Evolutionary conservation across 495 filamentous ascomycete species (phyloP), one percentile per base, ranked within the genome.

Genomic region (Lasiosphaeria miniovina): DNA sequence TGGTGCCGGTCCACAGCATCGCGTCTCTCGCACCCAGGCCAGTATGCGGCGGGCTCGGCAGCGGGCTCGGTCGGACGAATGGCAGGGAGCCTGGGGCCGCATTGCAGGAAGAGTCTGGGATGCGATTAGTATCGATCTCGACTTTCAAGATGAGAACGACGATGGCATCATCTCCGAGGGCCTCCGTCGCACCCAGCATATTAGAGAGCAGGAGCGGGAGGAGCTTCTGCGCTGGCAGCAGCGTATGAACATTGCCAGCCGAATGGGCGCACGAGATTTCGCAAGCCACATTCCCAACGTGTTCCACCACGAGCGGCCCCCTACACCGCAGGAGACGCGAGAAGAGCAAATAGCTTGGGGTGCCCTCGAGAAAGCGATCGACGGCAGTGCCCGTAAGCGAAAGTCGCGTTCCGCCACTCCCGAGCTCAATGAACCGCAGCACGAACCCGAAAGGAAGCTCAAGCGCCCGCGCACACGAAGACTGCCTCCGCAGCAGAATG

Each of bases 291-390:
- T 81, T 6, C 70, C 75, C 7, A 65, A 63, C 48, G 40, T 76
- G 38, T 60, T 64, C 48, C 71, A 63, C 43, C 59, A 36, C 72
- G 67, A 41, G 68, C 63, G 31, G 61, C 34, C 15, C 64, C 66
- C 4, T 63, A 62, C 81, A 1, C 81, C 84, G 38, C 82, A 82
- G 10, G 88, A 93, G 72, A 86, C 88, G 0, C 75, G 86, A 10
- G 91, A 96, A 57, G 92, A 95, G 67, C 81, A 86, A 61, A 81
- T 84, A 35, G 93, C 93, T 10, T 97, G 93, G 93, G 90, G 92
- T 55, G 90, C 86, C 24, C 86, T 96, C 57, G 91, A 97, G 62
- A 89, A 85, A 61, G 90, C 90, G 40, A 84, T 88, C 65, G 87
- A 91, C 36, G 80, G 86, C 24, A 84, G 88, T 54, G 77, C 61